phyloP scores from a whole-genome alignment of 2,329 filamentous ascomycete species.

The Colletotrichum chlorophyti region DNA sequence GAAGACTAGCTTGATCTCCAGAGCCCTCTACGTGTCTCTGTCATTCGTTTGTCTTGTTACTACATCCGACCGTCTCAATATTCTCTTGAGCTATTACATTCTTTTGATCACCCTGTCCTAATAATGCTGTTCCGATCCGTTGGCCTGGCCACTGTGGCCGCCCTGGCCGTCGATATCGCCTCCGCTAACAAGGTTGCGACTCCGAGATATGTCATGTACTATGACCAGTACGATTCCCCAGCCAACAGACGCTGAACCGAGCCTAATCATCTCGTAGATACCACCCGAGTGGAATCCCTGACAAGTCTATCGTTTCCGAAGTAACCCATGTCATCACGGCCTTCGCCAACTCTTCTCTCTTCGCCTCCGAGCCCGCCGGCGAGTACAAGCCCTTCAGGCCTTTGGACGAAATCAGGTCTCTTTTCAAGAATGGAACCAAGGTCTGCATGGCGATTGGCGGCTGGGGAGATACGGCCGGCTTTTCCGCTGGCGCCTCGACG shows the following conservation, averaged over 20 bases:
- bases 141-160: constrained; percentile 10
- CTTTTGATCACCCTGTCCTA: not conserved
- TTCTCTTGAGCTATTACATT: constrained; percentile 2
- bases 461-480: constrained; percentile 68
- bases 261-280: constrained; percentile 39
- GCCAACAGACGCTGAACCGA: not conserved
- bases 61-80: not conserved
- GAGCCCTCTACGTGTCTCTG: not conserved
- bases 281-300: constrained; percentile 44
- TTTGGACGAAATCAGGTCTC: constrained; percentile 54
- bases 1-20: not conserved
- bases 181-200: constrained; percentile 26
- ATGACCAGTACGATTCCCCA: constrained; percentile 48
- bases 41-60: not conserved
- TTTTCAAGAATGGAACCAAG: constrained; percentile 61
- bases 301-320: constrained; percentile 44
- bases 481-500: constrained; percentile 55
- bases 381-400: constrained; percentile 60
- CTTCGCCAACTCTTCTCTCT: constrained; percentile 58
- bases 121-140: constrained; percentile 15
- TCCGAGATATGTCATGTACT: constrained; percentile 49
- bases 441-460: constrained; percentile 71
- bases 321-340: constrained; percentile 63
- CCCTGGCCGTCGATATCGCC: not conserved
- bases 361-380: constrained; percentile 46